A percentile compares a stretch with the other conserved stretches of the same genome.
phyloP scores from a whole-genome alignment of 225 moss, liverwort and hornwort species.

The Takakia lepidozioides region DNA sequence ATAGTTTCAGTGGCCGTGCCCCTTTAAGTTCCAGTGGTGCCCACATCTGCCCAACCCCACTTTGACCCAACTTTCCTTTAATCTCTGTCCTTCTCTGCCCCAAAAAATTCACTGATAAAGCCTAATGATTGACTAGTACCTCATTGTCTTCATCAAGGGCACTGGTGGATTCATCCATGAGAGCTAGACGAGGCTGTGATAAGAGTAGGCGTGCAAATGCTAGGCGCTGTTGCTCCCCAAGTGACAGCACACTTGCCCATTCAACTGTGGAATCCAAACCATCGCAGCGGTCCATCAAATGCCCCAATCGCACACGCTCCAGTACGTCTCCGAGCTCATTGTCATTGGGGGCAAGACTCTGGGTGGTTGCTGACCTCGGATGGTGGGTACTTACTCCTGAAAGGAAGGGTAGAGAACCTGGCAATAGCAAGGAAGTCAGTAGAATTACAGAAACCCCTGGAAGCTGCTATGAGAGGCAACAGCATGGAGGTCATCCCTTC shows the following conservation, averaged over 20 bases:
- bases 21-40: too few species aligned
- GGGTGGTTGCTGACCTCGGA: slow-evolving; percentile 18
- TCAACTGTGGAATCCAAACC: slow-evolving; percentile 92
- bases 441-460: too few species aligned
- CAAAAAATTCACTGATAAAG: too few species aligned
- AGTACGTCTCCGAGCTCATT: slow-evolving; percentile 62
- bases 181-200: slow-evolving; percentile 76
- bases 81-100: too few species aligned
- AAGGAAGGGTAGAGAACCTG: slow-evolving; percentile 50
- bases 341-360: slow-evolving; percentile 64
- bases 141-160: slow-evolving; percentile 96
- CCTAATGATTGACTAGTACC: slow-evolving; percentile 53
- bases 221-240: slow-evolving; percentile 94
- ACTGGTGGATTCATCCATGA: slow-evolving; percentile 95
- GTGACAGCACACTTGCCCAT: slow-evolving; percentile 91
- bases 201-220: slow-evolving; percentile 94
- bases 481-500: too few species aligned
- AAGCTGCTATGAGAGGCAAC: too few species aligned
- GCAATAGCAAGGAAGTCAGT: too few species aligned
- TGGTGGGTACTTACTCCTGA: slow-evolving; percentile 25
- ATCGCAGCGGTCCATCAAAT: slow-evolving; percentile 89
- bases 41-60: too few species aligned
- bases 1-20: too few species aligned
- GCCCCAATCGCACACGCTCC: slow-evolving; percentile 69
- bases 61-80: too few species aligned